These are phyloP conservation scores for Przewalskia tangutica DNA, from an alignment of 257 asterid species.

Conservation along the genomic window DNA sequence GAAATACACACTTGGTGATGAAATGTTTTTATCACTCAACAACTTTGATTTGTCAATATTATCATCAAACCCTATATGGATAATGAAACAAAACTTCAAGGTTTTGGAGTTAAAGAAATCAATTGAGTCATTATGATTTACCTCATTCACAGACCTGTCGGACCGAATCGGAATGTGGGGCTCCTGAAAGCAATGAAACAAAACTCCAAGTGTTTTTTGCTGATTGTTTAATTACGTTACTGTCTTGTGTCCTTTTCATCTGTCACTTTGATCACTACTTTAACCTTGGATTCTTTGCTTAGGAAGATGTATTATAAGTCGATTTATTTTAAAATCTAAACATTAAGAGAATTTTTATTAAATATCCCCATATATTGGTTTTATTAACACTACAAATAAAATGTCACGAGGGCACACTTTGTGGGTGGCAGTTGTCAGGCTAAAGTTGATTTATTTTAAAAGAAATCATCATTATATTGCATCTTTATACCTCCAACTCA, in stretches of 20 bases:
- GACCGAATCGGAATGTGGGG: too few species aligned
- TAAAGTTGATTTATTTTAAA: slow-evolving; percentile 13
- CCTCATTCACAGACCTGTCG: too few species aligned
- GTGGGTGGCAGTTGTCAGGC: slow-evolving; percentile 22
- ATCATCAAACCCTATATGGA: neutral
- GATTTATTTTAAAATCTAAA: neutral
- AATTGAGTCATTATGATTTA: too few species aligned
- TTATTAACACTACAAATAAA: neutral
- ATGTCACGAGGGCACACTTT: neutral
- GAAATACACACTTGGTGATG: neutral
- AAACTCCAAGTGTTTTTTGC: neutral
- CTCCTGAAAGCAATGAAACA: too few species aligned
- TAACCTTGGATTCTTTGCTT: neutral
- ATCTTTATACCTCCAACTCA: slow-evolving; percentile 11
- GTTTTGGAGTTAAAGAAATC: too few species aligned
- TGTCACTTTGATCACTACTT: neutral
- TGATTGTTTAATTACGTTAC: neutral
- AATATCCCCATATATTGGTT: neutral
- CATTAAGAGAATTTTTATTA: neutral
- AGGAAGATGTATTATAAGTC: neutral
- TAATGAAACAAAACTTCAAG: neutral
- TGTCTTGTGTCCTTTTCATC: neutral
- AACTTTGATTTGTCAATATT: neutral
- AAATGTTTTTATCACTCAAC: neutral
- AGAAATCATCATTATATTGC: slow-evolving; percentile 6